Percentiles rank a stretch among this genome's conserved stretches.
Conservation (phyloP, 2,329 filamentous ascomycete genomes). For the Juglanconis oblonga region DNA sequence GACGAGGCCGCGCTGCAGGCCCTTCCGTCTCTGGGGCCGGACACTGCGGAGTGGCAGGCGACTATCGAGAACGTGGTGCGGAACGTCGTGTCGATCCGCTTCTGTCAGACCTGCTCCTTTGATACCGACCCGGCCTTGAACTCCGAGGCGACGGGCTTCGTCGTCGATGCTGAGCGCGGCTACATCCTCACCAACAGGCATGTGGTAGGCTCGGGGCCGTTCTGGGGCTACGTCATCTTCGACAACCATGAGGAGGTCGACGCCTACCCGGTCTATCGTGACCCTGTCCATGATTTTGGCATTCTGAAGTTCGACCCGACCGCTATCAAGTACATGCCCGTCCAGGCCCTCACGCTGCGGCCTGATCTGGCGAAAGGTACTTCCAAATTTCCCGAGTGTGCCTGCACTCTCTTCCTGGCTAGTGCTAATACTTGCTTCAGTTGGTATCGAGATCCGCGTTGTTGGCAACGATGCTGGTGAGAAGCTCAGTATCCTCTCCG, state of each 20-base stretch:
- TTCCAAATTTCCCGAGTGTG: constrained; percentile 3
- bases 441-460: constrained; percentile 92
- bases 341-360: constrained; percentile 74
- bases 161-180: constrained; percentile 90
- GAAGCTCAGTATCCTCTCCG: constrained; percentile 95
- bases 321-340: constrained; percentile 94
- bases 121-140: constrained; percentile 94
- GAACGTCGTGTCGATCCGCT: constrained; percentile 97
- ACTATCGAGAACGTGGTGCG: constrained; percentile 92
- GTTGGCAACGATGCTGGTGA: constrained; percentile 98
- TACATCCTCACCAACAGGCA: constrained; percentile 88
- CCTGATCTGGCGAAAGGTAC: constrained; percentile 76
- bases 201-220: constrained; percentile 91
- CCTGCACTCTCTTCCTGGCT: background rate
- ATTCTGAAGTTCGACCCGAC: constrained; percentile 95
- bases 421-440: constrained; percentile 35
- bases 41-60: constrained; percentile 88
- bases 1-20: constrained; percentile 15
- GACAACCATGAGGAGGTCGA: constrained; percentile 98
- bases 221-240: constrained; percentile 98
- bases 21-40: constrained; percentile 40
- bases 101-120: constrained; percentile 96
- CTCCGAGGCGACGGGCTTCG: constrained; percentile 95
- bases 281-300: constrained; percentile 97
- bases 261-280: constrained; percentile 93